A percentile compares a stretch with the other conserved stretches of the same genome.
Evolutionary conservation across 768 basidiomycete species (phyloP).

Genomic region (Kwoniella pini): DNA sequence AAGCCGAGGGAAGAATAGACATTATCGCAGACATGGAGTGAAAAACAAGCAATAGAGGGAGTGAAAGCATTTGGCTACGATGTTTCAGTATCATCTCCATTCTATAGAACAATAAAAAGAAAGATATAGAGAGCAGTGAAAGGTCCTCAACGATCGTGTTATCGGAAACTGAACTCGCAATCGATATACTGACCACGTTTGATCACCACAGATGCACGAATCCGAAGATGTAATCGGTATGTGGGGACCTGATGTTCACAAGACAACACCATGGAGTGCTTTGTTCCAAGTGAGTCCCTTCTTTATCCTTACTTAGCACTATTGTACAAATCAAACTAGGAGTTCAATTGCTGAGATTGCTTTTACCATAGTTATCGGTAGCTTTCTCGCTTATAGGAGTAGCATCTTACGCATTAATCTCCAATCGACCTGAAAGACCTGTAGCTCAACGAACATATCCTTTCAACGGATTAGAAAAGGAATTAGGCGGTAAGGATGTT

Average conservation of each 20-base stretch:
- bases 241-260: constrained; percentile 57
- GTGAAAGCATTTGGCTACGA: too few species aligned
- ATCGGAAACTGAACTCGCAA: not conserved
- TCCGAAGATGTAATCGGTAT: constrained; percentile 56
- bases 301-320: not conserved
- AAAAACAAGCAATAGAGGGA: too few species aligned
- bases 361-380: constrained; percentile 37
- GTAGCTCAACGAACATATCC: constrained; percentile 50
- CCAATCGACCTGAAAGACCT: constrained; percentile 37
- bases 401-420: constrained; percentile 47
- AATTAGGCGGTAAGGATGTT: constrained; percentile 45
- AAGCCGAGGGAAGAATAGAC: too few species aligned
- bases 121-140: too few species aligned
- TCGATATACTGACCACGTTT: not conserved
- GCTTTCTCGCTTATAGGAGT: constrained; percentile 48
- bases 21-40: too few species aligned
- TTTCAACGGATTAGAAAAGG: constrained; percentile 52
- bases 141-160: too few species aligned
- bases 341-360: not conserved
- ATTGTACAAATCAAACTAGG: too few species aligned
- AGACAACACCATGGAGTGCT: constrained; percentile 49
- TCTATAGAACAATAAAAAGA: too few species aligned
- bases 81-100: too few species aligned
- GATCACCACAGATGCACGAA: constrained; percentile 53
- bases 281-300: constrained; percentile 41